A percentile compares a stretch with the other conserved stretches of the same genome.
These are phyloP conservation scores for Epichloe glyceriae DNA, from an alignment of 2,329 filamentous ascomycete genomes.

Conservation along the genomic window DNA sequence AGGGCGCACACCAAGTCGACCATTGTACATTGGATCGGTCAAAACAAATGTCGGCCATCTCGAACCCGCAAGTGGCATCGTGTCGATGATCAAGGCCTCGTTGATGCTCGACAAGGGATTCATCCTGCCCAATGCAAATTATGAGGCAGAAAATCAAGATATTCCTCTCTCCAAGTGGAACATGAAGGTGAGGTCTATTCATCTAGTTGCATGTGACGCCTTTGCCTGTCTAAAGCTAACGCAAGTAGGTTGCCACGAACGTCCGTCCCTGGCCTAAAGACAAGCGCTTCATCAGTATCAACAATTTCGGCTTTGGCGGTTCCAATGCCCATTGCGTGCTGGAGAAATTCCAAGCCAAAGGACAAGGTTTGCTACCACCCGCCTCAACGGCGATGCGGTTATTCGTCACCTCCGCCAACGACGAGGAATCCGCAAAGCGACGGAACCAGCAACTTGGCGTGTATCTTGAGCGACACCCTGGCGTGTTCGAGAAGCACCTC, in stretches of 20 bases:
- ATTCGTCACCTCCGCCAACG: conserved; percentile 30
- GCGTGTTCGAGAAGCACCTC: conserved; percentile 28
- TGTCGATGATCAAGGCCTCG: conserved; percentile 37
- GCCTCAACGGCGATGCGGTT: conserved; percentile 16
- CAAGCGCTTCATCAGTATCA: conserved; percentile 37
- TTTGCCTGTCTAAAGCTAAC: neutral
- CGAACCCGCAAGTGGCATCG: conserved; percentile 38
- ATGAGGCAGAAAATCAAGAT: conserved; percentile 33
- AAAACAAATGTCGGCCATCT: conserved; percentile 40
- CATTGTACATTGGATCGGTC: conserved; percentile 33
- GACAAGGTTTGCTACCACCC: conserved; percentile 4
- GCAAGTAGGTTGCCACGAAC: neutral
- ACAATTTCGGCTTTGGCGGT: conserved; percentile 34
- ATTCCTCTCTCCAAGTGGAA: conserved; percentile 38
- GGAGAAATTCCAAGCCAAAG: conserved; percentile 10
- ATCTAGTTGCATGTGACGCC: conserved; percentile 8
- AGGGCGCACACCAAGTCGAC: conserved; percentile 26
- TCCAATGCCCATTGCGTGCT: conserved; percentile 33
- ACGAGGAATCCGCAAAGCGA: conserved; percentile 20
- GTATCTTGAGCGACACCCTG: conserved; percentile 28
- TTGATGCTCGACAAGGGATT: conserved; percentile 38
- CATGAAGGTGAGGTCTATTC: conserved; percentile 30
- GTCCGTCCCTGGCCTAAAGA: conserved; percentile 30
- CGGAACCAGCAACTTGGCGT: conserved; percentile 21
- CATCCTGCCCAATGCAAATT: conserved; percentile 36